Base-by-base conservation (phyloP, 306 rosid genomes). In the Crataegus laevigata region DNA sequence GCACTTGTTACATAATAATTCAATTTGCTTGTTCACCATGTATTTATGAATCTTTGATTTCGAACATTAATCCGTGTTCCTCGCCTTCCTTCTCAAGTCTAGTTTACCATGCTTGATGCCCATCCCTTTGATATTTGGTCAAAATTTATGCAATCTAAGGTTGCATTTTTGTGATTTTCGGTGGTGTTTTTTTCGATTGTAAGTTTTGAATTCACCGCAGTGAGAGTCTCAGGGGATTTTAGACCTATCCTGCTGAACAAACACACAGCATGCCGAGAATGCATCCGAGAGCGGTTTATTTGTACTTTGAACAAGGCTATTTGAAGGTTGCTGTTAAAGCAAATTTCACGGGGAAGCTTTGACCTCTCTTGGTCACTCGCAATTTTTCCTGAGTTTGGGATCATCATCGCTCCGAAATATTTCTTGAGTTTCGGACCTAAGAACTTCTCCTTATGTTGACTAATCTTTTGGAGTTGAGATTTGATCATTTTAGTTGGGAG, bases 261-360 rank as follows among this genome's bases (percentile, higher is more conserved):
- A 88, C 74, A 80, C 13, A 4, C 47, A 32, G 83, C 88, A 75
- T 12, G 96, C 62, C 91, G 87, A 15, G 77, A 81, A 9, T 75
- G 92, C 30, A 79, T 36, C 40, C 10, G 7, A 8, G 11, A 36
- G 40, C 10, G 40, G 8, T 34, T 5, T 0, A 8, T 36, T 36
- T 36, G 40, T 36, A 6, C 40, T 36, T 36, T 36, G 40, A 36
- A 36, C 7, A 36, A 36, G 2, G 10, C 40, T 36, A 8, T 36
- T 36, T 8, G 40, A 8, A 36, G 8, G 40, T 36, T 36, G 40
- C 40, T 7, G 11, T 8, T 36, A 0, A 36, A 36, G 10, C 52
- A 14, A 15, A 47, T 47, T 47, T 15, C 52, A 15, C 8, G 15
- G 6, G 2, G 52, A 47, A 15, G 52, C 2, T 47, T 15, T 14